Conservation (phyloP, 441 rosid species). For the Gossypium davidsonii region DNA sequence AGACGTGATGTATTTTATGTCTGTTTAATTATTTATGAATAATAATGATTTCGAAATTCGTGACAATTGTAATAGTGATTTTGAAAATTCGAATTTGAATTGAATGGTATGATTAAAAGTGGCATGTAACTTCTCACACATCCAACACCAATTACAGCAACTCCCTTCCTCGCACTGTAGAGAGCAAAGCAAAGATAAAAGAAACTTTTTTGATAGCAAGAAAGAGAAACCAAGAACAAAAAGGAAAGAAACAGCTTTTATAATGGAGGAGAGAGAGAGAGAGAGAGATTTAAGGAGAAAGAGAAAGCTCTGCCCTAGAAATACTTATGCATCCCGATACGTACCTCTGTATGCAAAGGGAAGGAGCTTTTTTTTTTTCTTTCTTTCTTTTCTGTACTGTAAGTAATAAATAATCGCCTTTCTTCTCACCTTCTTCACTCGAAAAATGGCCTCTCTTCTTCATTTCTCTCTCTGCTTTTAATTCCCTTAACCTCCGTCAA, state of each 20-base stretch:
- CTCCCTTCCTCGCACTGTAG: background rate
- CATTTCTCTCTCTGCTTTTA: slow-evolving; percentile 21
- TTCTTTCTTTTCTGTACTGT: slow-evolving; percentile 7
- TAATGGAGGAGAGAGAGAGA: background rate
- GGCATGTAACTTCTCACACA: no score
- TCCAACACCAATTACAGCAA: background rate
- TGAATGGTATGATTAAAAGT: no score
- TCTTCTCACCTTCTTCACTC: background rate
- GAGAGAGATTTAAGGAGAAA: background rate
- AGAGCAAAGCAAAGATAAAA: slow-evolving; percentile 7
- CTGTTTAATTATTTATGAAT: no score
- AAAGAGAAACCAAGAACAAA: slow-evolving; percentile 1
- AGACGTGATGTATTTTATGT: no score
- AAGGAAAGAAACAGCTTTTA: slow-evolving; percentile 19
- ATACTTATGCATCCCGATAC: slow-evolving; percentile 33
- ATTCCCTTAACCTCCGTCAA: slow-evolving; percentile 15
- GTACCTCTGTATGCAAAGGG: slow-evolving; percentile 23
- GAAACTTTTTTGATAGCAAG: slow-evolving; percentile 18
- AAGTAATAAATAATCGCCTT: slow-evolving; percentile 13
- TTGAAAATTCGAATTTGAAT: no score
- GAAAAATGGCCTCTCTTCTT: slow-evolving; percentile 9
- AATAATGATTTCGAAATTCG: no score
- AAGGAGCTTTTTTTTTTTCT: background rate
- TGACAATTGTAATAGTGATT: no score
- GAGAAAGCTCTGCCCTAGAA: slow-evolving; percentile 23